These are phyloP conservation scores for Pleurotus citrinopileatus DNA, from an alignment of 768 basidiomycete species.

Conservation along the genomic window DNA sequence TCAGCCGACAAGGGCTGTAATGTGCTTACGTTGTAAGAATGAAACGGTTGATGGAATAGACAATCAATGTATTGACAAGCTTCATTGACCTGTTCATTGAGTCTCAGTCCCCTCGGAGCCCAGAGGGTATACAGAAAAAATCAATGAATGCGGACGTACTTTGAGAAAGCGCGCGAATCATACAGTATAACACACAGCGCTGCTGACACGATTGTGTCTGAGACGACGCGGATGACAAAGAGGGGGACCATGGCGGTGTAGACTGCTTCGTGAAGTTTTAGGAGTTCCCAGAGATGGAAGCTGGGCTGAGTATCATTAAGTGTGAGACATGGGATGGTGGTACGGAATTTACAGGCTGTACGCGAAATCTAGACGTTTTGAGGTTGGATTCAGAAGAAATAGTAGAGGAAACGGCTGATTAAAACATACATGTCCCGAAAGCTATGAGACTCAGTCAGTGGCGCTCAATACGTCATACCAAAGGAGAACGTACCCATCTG, in stretches of 20 bases:
- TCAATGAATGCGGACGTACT: neutral
- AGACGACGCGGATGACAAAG: neutral
- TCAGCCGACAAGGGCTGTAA: too few species aligned
- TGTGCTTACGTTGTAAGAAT: neutral
- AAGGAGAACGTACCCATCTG: neutral
- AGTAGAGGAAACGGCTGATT: neutral
- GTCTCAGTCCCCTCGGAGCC: neutral
- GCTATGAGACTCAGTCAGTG: too few species aligned
- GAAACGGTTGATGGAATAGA: constrained; percentile 6
- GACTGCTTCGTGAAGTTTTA: neutral
- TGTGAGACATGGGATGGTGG: too few species aligned
- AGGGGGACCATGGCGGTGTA: constrained; percentile 3
- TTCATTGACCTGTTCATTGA: neutral
- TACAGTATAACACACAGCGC: constrained; percentile 4
- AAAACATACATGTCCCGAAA: neutral
- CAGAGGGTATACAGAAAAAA: too few species aligned
- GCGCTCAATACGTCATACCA: too few species aligned
- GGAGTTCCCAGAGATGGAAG: constrained; percentile 4
- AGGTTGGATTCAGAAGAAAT: neutral
- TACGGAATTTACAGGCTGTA: too few species aligned
- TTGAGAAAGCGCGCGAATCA: neutral
- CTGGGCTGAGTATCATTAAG: neutral
- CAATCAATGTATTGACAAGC: constrained; percentile 2
- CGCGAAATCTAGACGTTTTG: neutral
- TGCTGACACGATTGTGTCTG: neutral